These are phyloP conservation scores for Diophrys appendiculata DNA, from an alignment of 73 alveolate genomes.

Conservation along the genomic window DNA sequence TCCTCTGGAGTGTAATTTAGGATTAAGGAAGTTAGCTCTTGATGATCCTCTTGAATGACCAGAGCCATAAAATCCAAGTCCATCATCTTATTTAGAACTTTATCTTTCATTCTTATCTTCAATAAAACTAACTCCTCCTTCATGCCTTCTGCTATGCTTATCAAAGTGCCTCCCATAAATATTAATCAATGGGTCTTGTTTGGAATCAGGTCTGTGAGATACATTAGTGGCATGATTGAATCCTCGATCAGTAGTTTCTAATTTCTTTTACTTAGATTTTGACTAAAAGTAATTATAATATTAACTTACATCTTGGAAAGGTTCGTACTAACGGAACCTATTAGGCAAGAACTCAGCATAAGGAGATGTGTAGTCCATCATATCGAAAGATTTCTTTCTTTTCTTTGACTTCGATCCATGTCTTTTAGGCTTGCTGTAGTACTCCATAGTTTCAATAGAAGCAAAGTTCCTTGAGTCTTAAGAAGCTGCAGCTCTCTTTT, in stretches of 20 bases:
- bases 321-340: conserved; percentile 10
- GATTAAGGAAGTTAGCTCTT: background rate
- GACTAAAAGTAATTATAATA: too few species aligned
- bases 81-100: background rate
- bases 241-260: too few species aligned
- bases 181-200: background rate
- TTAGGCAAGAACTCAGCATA: conserved; percentile 16
- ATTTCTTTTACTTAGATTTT: too few species aligned
- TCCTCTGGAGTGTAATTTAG: background rate
- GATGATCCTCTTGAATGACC: background rate
- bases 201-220: background rate
- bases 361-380: background rate
- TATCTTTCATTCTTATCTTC: background rate
- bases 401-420: background rate
- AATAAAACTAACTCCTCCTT: background rate
- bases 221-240: too few species aligned
- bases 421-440: background rate
- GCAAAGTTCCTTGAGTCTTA: background rate
- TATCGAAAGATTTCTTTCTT: background rate
- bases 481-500: background rate
- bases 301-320: background rate
- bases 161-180: background rate
- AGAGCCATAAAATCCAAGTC: background rate
- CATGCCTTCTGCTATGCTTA: background rate
- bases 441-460: background rate